Evolutionary conservation across 2,329 filamentous ascomycete species (phyloP), one percentile per base, ranked within the genome.

Genomic region (Aspergillus candidus): DNA sequence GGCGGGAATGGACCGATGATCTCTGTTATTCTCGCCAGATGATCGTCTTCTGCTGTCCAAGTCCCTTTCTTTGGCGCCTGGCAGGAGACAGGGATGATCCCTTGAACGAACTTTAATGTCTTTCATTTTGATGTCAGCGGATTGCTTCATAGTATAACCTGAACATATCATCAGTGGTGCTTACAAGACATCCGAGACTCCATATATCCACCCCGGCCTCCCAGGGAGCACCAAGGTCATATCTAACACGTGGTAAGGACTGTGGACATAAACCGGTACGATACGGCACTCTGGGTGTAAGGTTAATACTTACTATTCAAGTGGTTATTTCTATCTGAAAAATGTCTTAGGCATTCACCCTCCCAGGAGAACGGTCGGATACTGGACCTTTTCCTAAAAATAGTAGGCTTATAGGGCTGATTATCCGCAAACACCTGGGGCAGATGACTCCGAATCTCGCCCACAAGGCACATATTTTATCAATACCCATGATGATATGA

Each of bases 131-230:
- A 45, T 39, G 30, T 32, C 13, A 36, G 27, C 29, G 11, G 17
- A 14, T 12, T 7, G 17, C 17, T 38, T 11, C 4, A 4, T 15
- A 36, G 8, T n/a, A 31, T 34, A 35, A 11, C 15, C 30, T n/a
- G 32, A 12, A 35, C 17, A 15, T 6, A 39, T 41, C 12, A 38
- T 36, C 14, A 34, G 15, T 33, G n/a, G 33, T 43, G 41, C 56
- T 57, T 50, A 61, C 55, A 29, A 61, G 49, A 35, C 59, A 62
- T 40, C 57, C 57, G 8, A 60, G 53, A 43, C 52, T 62, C 59
- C 58, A 61, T 38, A 61, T 58, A 54, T 63, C 58, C 5, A 59
- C 57, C 12, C 35, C 44, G 32, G 36, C 37, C 40, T 51, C 53
- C 59, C 55, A 61, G 6, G 48, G 47, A 30, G 52, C 56, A 17